Evolutionary conservation across 768 basidiomycete genomes (phyloP).

Genomic region (Leccinum disarticulatum): DNA sequence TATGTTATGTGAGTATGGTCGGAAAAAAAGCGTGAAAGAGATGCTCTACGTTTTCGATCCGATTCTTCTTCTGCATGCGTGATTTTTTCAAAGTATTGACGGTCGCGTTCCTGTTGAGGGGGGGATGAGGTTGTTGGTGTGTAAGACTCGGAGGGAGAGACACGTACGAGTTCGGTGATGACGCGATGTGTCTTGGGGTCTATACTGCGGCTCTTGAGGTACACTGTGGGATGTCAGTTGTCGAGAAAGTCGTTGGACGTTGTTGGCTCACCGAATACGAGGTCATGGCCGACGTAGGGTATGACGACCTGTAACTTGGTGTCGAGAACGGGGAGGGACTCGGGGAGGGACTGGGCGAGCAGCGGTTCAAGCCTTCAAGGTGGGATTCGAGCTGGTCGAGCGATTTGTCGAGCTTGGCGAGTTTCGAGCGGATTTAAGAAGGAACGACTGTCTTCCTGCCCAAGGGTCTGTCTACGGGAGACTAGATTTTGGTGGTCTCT

Average conservation of each 20-base stretch:
- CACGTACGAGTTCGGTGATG: constrained; percentile 55
- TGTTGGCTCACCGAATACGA: constrained; percentile 72
- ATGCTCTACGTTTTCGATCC: no score
- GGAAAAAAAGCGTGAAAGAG: no score
- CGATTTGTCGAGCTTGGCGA: constrained; percentile 52
- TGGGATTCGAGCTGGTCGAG: constrained; percentile 68
- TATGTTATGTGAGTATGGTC: no score
- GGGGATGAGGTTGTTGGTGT: no score
- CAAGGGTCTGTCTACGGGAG: no score
- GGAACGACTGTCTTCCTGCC: no score
- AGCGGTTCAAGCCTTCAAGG: constrained; percentile 70
- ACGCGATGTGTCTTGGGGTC: constrained; percentile 81
- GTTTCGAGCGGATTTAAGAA: constrained; percentile 39
- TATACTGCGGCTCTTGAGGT: constrained; percentile 75
- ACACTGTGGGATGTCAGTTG: constrained; percentile 47
- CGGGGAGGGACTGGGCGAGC: constrained; percentile 64
- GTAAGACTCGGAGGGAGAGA: no score
- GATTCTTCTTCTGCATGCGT: no score
- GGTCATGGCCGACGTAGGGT: constrained; percentile 83
- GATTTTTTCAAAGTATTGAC: no score
- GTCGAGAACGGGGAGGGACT: constrained; percentile 62
- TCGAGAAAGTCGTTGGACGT: background rate
- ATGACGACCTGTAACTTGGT: constrained; percentile 76
- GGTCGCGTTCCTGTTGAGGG: no score
- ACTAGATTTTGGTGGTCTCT: constrained; percentile 35